phyloP scores from a whole-genome alignment of 768 basidiomycete species.

The Podaxis carcinomalis region DNA sequence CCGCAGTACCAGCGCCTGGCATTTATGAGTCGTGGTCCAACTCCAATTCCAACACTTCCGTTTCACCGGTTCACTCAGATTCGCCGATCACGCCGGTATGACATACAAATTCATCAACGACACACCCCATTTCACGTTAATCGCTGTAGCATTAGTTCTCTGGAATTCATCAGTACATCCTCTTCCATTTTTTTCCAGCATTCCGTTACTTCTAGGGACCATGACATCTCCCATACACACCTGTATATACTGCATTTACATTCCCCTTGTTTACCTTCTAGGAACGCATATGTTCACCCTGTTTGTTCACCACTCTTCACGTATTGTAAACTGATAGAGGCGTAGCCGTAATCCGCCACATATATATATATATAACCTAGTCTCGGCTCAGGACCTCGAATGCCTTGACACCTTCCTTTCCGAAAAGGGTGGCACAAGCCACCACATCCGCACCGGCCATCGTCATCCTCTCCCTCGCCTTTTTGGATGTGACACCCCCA shows the following conservation, averaged over 20 bases:
- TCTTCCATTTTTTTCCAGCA: neutral
- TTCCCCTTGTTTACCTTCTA: neutral
- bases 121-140: constrained; percentile 4
- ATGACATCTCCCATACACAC: neutral
- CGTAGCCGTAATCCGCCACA: neutral
- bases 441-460: constrained; percentile 70
- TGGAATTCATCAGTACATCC: constrained; percentile 1
- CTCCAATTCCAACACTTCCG: neutral
- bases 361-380: constrained; percentile 3
- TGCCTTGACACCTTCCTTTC: constrained; percentile 48
- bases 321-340: neutral
- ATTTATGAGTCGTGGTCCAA: constrained; percentile 7
- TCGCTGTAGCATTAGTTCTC: constrained; percentile 8
- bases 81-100: constrained; percentile 10
- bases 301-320: neutral
- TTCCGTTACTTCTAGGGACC: constrained; percentile 5
- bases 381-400: constrained; percentile 36
- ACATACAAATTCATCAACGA: neutral
- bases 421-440: constrained; percentile 52
- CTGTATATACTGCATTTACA: constrained; percentile 1
- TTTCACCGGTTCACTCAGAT: constrained; percentile 6
- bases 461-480: constrained; percentile 63
- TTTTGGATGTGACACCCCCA: constrained; percentile 71
- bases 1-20: neutral
- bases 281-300: neutral